These are phyloP conservation scores for Penicillium olsonii DNA, from an alignment of 2,329 filamentous ascomycete species.

Conservation along the genomic window DNA sequence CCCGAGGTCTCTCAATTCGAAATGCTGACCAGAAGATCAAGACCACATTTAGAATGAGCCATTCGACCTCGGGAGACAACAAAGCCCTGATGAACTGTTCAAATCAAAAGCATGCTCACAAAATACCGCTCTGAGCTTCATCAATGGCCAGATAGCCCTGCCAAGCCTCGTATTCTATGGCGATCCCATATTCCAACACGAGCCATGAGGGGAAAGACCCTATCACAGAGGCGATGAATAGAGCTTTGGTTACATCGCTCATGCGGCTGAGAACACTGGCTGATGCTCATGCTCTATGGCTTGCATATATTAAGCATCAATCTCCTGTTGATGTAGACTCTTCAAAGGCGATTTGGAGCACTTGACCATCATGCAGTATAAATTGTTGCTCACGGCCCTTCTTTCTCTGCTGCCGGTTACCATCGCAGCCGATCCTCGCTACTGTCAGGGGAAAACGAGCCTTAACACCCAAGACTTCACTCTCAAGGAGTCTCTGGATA, in stretches of 20 bases:
- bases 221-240: neutral
- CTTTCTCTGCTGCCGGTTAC: neutral
- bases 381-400: neutral
- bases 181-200: neutral
- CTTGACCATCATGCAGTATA: neutral
- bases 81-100: too few species aligned
- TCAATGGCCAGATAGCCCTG: neutral
- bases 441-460: conserved; percentile 5
- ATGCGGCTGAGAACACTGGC: neutral
- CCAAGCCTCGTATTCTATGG: neutral
- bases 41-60: too few species aligned
- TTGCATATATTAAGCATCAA: too few species aligned
- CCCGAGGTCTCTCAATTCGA: too few species aligned
- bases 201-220: neutral
- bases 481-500: conserved; percentile 15
- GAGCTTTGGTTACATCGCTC: neutral
- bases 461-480: conserved; percentile 12
- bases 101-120: too few species aligned
- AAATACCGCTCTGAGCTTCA: too few species aligned
- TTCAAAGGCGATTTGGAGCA: neutral
- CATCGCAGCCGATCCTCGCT: conserved; percentile 8
- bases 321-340: too few species aligned
- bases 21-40: too few species aligned
- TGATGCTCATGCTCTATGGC: too few species aligned
- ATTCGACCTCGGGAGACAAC: too few species aligned